Percentiles rank a stretch among this genome's conserved stretches.
These are phyloP conservation scores for Eimeria brunetti DNA, from an alignment of 169 alveolate genomes.

Conservation along the genomic window DNA sequence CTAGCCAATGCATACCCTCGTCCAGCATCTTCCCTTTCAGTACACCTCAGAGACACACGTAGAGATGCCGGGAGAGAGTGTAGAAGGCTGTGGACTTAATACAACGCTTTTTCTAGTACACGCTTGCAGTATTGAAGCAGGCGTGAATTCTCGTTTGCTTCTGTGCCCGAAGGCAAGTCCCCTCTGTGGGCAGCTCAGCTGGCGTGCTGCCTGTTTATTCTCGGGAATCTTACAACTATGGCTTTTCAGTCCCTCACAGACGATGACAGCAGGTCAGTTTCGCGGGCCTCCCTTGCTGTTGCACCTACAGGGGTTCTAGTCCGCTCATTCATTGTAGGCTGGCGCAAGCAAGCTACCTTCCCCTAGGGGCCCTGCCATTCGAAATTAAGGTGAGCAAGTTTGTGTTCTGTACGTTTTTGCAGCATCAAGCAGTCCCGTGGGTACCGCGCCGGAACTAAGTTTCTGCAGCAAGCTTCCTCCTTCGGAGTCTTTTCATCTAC, in stretches of 20 bases:
- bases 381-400: neutral
- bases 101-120: neutral
- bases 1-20: no score
- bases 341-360: neutral
- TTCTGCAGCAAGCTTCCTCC: conserved; percentile 91
- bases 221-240: conserved; percentile 91
- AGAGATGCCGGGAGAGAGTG: neutral
- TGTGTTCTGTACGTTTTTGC: neutral
- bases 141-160: conserved; percentile 58
- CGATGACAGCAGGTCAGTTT: conserved; percentile 89
- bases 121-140: conserved; percentile 88
- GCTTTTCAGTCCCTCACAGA: conserved; percentile 91
- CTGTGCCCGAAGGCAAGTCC: conserved; percentile 81
- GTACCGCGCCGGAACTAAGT: conserved; percentile 93
- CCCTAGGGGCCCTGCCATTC: neutral
- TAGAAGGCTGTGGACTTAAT: neutral
- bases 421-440: conserved; percentile 94
- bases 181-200: conserved; percentile 90
- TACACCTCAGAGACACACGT: neutral
- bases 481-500: conserved; percentile 92
- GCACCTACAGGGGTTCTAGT: neutral
- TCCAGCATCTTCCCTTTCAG: neutral
- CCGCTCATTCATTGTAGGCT: no score
- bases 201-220: conserved; percentile 90
- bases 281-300: neutral